Conservation (phyloP, 768 basidiomycete species). For the Pleurotus tuoliensis region DNA sequence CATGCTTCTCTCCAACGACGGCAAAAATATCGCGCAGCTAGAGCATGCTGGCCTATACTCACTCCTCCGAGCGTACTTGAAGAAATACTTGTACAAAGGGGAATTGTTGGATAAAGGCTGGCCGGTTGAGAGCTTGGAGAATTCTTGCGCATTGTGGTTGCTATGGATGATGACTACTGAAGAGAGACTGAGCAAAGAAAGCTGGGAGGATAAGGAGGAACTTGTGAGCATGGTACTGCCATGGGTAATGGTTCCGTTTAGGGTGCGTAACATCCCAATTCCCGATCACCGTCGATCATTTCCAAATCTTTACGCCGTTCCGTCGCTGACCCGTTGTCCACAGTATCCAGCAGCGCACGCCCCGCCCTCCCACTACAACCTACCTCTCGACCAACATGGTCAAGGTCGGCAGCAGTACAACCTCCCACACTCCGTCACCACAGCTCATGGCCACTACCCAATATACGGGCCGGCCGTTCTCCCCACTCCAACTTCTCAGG, state of each 20-base stretch:
- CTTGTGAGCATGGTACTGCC: constrained; percentile 35
- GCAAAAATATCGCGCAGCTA: constrained; percentile 45
- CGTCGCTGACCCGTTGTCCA: too few species aligned
- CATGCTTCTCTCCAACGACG: constrained; percentile 57
- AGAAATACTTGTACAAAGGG: constrained; percentile 28
- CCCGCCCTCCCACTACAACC: constrained; percentile 54
- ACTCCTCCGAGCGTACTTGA: constrained; percentile 23
- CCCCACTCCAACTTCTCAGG: constrained; percentile 29
- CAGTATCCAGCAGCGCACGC: constrained; percentile 57
- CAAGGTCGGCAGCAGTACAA: not conserved
- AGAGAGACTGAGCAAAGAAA: constrained; percentile 27
- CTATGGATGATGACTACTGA: constrained; percentile 49
- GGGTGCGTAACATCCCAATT: constrained; percentile 28
- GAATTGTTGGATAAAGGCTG: constrained; percentile 32
- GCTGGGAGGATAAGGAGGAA: constrained; percentile 20
- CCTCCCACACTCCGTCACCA: constrained; percentile 22
- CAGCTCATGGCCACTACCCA: constrained; percentile 44
- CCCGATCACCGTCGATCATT: not conserved
- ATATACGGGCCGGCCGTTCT: constrained; percentile 51
- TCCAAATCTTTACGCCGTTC: too few species aligned
- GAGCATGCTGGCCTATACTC: constrained; percentile 38
- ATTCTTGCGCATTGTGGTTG: constrained; percentile 50
- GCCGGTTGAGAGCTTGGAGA: constrained; percentile 45
- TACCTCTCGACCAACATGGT: constrained; percentile 36
- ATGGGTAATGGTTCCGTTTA: constrained; percentile 45